Conservation (phyloP, 2,329 filamentous ascomycete genomes). For the Pseudocercospora pini-densiflorae region DNA sequence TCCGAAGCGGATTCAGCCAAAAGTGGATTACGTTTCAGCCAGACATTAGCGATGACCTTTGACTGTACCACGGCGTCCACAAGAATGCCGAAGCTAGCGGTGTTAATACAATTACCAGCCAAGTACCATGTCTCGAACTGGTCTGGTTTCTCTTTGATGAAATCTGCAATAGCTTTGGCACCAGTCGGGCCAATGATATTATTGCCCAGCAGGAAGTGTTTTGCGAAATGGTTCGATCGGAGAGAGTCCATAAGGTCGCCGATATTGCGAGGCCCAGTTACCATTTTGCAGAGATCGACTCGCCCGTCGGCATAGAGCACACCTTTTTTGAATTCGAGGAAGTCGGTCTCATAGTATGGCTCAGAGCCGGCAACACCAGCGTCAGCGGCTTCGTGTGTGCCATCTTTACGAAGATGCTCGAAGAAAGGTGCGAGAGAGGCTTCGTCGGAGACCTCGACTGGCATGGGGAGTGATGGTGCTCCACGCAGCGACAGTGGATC, state of each 20-base stretch:
- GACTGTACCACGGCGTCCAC: conserved; percentile 53
- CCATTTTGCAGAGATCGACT: conserved; percentile 62
- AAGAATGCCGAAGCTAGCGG: conserved; percentile 47
- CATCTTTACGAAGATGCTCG: conserved; percentile 39
- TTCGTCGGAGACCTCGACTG: conserved; percentile 41
- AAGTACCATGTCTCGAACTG: conserved; percentile 62
- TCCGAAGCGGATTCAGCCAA: conserved; percentile 45
- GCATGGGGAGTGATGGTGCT: conserved; percentile 44
- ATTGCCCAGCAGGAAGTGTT: conserved; percentile 60
- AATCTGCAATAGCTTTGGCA: conserved; percentile 52
- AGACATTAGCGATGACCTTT: conserved; percentile 54
- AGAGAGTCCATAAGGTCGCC: conserved; percentile 56
- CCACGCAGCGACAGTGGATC: conserved; percentile 40
- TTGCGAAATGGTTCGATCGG: conserved; percentile 52
- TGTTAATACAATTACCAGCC: conserved; percentile 59
- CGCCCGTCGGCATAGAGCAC: conserved; percentile 57
- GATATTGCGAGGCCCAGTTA: conserved; percentile 58
- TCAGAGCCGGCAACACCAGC: conserved; percentile 37
- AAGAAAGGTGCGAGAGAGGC: conserved; percentile 44
- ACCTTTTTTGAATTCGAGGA: conserved; percentile 46
- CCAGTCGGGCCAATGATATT: conserved; percentile 59
- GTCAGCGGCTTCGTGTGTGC: conserved; percentile 31
- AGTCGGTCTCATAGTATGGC: conserved; percentile 41
- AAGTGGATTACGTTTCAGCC: conserved; percentile 61
- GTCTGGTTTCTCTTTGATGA: conserved; percentile 51